These are phyloP conservation scores for Trifolium fragiferum DNA, from an alignment of 306 rosid species.

Conservation along the genomic window DNA sequence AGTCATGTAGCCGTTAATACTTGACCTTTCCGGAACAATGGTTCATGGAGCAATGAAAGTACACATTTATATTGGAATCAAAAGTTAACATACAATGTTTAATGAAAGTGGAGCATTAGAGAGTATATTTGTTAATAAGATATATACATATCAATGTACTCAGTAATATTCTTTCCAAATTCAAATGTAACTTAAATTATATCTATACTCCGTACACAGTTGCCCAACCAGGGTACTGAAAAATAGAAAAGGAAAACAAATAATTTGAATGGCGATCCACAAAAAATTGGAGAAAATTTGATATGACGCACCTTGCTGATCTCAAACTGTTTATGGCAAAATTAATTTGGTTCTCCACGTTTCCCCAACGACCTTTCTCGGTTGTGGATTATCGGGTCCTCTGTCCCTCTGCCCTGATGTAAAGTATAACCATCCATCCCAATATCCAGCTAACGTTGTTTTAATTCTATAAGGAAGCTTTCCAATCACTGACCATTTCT, in stretches of 20 bases:
- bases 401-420: slow-evolving; percentile 94
- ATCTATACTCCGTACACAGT: slow-evolving; percentile 18
- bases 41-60: too few species aligned
- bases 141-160: not conserved
- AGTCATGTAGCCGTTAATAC: too few species aligned
- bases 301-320: not conserved
- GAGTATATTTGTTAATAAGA: not conserved
- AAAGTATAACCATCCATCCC: slow-evolving; percentile 88
- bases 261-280: slow-evolving; percentile 12
- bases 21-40: too few species aligned
- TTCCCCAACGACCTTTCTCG: slow-evolving; percentile 67
- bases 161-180: not conserved
- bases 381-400: slow-evolving; percentile 93
- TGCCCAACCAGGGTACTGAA: slow-evolving; percentile 16
- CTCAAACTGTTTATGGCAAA: slow-evolving; percentile 30
- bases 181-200: not conserved
- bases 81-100: too few species aligned
- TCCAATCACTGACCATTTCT: slow-evolving; percentile 95
- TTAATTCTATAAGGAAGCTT: slow-evolving; percentile 87
- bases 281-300: slow-evolving; percentile 1
- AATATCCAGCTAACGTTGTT: slow-evolving; percentile 78
- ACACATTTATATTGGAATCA: too few species aligned
- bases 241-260: slow-evolving; percentile 24
- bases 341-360: slow-evolving; percentile 83
- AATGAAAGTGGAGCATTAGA: too few species aligned